Evolutionary conservation across 192 early-diverging fungal species (phyloP), one percentile per base, ranked within the genome.

Genomic region (Coemansia erecta): DNA sequence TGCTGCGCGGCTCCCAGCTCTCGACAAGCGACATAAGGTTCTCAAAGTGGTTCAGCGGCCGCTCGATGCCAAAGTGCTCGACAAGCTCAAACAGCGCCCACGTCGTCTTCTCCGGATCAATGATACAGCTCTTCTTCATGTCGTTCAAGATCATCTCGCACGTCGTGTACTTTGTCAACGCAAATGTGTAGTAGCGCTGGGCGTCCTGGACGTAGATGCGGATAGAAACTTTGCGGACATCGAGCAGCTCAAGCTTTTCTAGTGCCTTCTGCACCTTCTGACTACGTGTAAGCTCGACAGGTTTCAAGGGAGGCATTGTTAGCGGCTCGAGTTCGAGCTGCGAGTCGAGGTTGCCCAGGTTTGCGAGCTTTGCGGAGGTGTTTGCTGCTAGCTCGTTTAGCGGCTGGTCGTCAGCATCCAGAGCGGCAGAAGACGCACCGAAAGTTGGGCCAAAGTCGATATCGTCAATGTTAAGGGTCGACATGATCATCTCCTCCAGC

Each of bases 61-160:
- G 83, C 77, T 98, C 95, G 46, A 95, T 76, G 35, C 88, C 87
- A 74, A 89, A 85, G 60, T 95, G 85, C 60, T 90, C 89, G 28
- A 89, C 85, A 35, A 94, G 78, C 66, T 98, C 95, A 81, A 98
- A 98, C 37, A 98, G 72, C 6, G 92, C 89, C 93, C 93, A 98
- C 4, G 61, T 63, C 62, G 53, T 51, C 66, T 76, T 66, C 24
- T 66, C 57, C 5, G 70, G 45, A 22, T 83, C 73, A 12, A 89
- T 73, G 47, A 85, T 74, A n/a, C 72, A 80, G 48, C 80, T 81
- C 53, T 86, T 70, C 43, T 84, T 77, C 53, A 95, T 70, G 61
- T 91, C 87, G 24, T 86, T 63, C 15, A 94, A 65, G 8, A 92
- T 82, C 67, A 87, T 82, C 28, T 87, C 82, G 28, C 89, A 82